Conservation (phyloP, 306 rosid genomes). For the Prunus davidiana region DNA sequence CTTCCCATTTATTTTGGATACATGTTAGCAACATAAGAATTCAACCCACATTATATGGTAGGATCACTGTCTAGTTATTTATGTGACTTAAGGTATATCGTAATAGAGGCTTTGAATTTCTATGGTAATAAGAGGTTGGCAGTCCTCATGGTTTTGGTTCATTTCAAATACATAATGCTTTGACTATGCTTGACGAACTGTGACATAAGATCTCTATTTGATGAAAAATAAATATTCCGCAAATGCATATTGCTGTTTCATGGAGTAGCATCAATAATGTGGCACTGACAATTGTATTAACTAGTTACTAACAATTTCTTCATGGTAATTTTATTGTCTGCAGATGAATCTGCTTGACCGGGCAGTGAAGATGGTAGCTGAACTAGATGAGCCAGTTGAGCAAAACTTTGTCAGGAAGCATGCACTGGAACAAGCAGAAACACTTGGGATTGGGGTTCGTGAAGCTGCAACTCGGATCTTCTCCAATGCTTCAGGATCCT, state of each 20-base stretch:
- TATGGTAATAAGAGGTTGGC: too few species aligned
- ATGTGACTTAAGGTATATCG: not conserved
- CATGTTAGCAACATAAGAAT: not conserved
- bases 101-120: too few species aligned
- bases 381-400: constrained; percentile 84
- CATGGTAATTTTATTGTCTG: constrained; percentile 1
- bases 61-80: not conserved
- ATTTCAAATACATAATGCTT: too few species aligned
- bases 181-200: too few species aligned
- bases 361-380: constrained; percentile 98
- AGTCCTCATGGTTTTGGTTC: too few species aligned
- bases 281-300: not conserved
- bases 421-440: constrained; percentile 81
- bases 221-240: too few species aligned
- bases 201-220: too few species aligned
- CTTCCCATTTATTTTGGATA: not conserved
- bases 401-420: constrained; percentile 85
- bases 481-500: constrained; percentile 98
- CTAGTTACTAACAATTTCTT: constrained; percentile 17
- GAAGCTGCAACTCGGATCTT: constrained; percentile 96
- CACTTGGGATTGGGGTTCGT: constrained; percentile 79
- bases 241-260: too few species aligned
- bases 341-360: constrained; percentile 98
- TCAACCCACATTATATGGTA: not conserved
- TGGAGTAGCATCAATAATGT: not conserved